A percentile compares a stretch with the other conserved stretches of the same genome.
Evolutionary conservation across 176 grass and related monocot species (phyloP).

Genomic region (Thinopyrum elongatum): DNA sequence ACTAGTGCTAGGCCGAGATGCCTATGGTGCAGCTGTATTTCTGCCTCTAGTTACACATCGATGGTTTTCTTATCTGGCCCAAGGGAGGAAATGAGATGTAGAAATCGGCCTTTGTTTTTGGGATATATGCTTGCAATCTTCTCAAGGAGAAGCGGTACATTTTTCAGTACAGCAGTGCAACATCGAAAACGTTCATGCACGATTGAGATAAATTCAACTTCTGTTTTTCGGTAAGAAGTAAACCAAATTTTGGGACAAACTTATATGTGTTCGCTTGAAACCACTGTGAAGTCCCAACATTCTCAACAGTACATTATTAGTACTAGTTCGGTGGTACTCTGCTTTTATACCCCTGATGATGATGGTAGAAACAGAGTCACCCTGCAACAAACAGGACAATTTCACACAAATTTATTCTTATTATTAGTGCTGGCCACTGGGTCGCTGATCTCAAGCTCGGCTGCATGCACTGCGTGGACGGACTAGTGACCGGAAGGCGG

Average conservation of each 20-base stretch:
- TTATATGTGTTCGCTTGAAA: too few species aligned
- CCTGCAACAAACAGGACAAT: neutral
- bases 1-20: too few species aligned
- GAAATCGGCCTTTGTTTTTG: too few species aligned
- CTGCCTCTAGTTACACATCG: too few species aligned
- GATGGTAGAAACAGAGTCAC: neutral
- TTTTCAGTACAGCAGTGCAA: neutral
- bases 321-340: neutral
- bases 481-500: neutral
- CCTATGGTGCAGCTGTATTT: too few species aligned
- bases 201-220: too few species aligned
- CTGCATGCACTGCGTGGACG: neutral
- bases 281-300: neutral
- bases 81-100: too few species aligned
- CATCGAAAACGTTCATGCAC: too few species aligned
- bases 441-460: neutral
- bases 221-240: too few species aligned
- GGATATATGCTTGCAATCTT: neutral
- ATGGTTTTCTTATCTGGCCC: too few species aligned
- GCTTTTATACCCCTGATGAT: neutral
- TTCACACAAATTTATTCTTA: neutral
- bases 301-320: neutral
- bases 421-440: neutral
- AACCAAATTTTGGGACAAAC: too few species aligned
- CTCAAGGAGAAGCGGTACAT: neutral